phyloP scores from a whole-genome alignment of 768 basidiomycete species.

The Auricularia cornea region DNA sequence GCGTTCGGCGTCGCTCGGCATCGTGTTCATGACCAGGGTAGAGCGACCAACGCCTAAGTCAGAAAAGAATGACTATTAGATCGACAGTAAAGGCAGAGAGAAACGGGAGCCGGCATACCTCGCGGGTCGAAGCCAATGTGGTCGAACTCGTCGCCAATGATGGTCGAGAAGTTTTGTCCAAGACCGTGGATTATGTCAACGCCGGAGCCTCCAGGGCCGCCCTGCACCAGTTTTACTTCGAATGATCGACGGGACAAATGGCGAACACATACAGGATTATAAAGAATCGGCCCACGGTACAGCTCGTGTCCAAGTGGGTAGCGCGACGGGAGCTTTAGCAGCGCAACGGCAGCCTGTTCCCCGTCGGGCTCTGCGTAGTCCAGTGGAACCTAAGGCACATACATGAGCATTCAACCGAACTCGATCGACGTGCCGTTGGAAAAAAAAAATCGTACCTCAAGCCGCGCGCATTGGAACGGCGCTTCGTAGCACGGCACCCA shows the following conservation, averaged over 20 bases:
- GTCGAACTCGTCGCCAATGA: conserved; percentile 17
- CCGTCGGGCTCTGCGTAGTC: conserved; percentile 12
- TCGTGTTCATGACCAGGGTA: conserved; percentile 13
- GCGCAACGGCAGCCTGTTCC: conserved; percentile 9
- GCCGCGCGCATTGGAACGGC: not conserved
- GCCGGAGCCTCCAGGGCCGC: conserved; percentile 15
- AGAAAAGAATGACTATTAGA: not conserved
- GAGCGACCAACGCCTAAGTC: conserved; percentile 1
- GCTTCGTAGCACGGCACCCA: not conserved
- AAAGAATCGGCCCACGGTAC: conserved; percentile 15
- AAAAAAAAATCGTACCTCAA: not conserved
- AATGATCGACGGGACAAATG: not conserved
- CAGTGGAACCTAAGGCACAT: conserved; percentile 8
- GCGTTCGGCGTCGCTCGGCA: conserved; percentile 6
- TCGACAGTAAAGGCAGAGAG: too few relatives aligned
- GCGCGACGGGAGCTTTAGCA: conserved; percentile 8
- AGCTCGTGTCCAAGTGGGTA: conserved; percentile 7
- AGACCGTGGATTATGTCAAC: conserved; percentile 3
- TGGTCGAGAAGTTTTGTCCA: conserved; percentile 1
- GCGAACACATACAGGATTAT: conserved; percentile 6
- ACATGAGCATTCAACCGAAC: not conserved
- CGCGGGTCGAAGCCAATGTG: conserved; percentile 18
- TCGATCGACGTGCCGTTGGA: not conserved
- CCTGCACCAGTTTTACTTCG: not conserved
- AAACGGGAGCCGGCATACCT: conserved; percentile 8